Conservation (phyloP, 2,329 filamentous ascomycete genomes). For the Colletotrichum noveboracense region DNA sequence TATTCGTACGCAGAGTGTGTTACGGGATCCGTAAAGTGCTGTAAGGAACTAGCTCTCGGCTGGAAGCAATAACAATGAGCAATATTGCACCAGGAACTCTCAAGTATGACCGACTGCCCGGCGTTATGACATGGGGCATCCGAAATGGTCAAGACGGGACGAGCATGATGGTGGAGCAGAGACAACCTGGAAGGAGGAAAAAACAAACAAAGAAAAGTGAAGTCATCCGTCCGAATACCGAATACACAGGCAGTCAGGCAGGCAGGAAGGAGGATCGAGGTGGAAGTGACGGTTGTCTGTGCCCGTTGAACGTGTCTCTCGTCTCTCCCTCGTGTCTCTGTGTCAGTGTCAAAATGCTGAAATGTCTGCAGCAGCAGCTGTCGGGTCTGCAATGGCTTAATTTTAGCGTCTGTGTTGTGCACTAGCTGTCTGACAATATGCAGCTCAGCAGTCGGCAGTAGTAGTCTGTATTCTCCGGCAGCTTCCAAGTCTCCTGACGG, state of each 20-base stretch:
- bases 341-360: neutral
- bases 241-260: neutral
- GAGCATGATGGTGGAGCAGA: neutral
- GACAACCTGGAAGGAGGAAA: neutral
- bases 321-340: neutral
- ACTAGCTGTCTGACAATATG: neutral
- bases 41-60: neutral
- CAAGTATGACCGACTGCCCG: neutral
- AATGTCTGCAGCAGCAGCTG: neutral
- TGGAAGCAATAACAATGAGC: neutral
- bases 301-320: neutral
- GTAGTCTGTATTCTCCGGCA: neutral
- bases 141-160: neutral
- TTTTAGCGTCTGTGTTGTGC: neutral
- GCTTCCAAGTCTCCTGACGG: neutral
- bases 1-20: neutral
- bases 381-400: neutral
- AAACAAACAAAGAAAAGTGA: neutral
- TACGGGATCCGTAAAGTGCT: neutral
- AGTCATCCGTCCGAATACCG: neutral
- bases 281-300: neutral
- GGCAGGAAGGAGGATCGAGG: neutral
- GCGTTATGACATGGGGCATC: neutral
- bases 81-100: neutral
- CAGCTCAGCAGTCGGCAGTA: neutral